A percentile compares a stretch with the other conserved stretches of the same genome.
Conservation (phyloP, 2,329 filamentous ascomycete genomes). For the Colletotrichum costaricense region DNA sequence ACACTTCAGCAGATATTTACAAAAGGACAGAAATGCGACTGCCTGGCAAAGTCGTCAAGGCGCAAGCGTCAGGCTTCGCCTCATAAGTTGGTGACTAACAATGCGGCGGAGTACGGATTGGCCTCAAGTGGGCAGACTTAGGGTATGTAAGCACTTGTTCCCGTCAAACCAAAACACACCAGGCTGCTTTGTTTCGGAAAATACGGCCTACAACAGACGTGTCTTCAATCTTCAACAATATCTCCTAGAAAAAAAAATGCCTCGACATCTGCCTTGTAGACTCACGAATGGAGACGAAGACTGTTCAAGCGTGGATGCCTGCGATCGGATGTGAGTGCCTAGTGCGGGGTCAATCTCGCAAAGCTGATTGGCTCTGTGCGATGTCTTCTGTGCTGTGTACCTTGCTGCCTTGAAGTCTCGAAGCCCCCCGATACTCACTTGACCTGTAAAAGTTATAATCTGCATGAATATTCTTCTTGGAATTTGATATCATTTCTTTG, state of each 20-base stretch:
- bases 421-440: too few relatives aligned
- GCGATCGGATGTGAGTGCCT: not conserved
- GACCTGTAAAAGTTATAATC: too few relatives aligned
- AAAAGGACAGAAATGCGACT: not conserved
- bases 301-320: not conserved
- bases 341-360: not conserved
- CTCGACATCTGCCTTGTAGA: not conserved
- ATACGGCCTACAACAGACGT: not conserved
- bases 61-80: not conserved
- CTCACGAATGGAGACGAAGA: not conserved
- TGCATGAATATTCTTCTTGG: too few relatives aligned
- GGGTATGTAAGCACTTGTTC: not conserved
- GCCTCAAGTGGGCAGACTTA: not conserved
- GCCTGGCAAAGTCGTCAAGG: not conserved
- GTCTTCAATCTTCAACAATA: not conserved
- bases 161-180: not conserved
- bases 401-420: too few relatives aligned
- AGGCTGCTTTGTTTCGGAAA: not conserved
- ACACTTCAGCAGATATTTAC: not conserved
- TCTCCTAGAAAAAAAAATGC: not conserved
- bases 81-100: not conserved
- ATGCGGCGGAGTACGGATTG: not conserved
- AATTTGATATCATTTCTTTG: too few relatives aligned
- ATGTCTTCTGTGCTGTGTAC: not conserved
- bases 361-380: not conserved